Percentiles rank a stretch among this genome's conserved stretches.
These are phyloP conservation scores for Sphaerostilbella broomeana DNA, from an alignment of 2,329 filamentous ascomycete genomes.

Conservation along the genomic window DNA sequence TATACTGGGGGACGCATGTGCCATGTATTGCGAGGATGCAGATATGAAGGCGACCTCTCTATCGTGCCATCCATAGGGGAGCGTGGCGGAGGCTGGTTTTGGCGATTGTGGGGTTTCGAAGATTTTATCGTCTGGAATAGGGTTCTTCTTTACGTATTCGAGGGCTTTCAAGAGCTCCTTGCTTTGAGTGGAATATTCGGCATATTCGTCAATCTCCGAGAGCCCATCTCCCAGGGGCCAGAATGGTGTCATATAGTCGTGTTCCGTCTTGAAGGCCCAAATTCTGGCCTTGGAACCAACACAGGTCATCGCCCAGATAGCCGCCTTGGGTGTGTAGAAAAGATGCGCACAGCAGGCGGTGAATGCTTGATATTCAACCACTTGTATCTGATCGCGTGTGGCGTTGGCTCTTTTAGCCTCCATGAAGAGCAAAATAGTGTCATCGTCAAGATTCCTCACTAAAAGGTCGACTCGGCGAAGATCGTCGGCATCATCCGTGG, in stretches of 20 bases:
- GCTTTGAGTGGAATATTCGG: background rate
- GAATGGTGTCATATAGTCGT: background rate
- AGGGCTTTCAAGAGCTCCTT: background rate
- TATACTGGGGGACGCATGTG: background rate
- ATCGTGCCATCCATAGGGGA: background rate
- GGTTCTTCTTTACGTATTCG: background rate
- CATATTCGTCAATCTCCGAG: background rate
- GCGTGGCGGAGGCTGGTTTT: background rate
- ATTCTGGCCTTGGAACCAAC: background rate
- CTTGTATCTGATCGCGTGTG: background rate
- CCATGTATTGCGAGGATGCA: no score
- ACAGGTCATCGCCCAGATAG: constrained; percentile 6
- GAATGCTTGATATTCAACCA: constrained; percentile 8
- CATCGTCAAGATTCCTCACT: background rate
- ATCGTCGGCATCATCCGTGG: constrained; percentile 3
- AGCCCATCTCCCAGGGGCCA: background rate
- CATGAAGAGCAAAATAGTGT: constrained; percentile 5
- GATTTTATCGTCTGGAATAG: background rate
- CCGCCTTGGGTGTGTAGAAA: background rate
- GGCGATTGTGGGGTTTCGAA: background rate
- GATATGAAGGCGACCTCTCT: background rate
- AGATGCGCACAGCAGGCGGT: constrained; percentile 7
- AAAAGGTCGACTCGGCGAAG: constrained; percentile 2
- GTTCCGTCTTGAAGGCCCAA: background rate
- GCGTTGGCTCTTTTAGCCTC: background rate